These are phyloP conservation scores for Mortierella hygrophila DNA, from an alignment of 192 early-diverging fungal species.

Conservation along the genomic window DNA sequence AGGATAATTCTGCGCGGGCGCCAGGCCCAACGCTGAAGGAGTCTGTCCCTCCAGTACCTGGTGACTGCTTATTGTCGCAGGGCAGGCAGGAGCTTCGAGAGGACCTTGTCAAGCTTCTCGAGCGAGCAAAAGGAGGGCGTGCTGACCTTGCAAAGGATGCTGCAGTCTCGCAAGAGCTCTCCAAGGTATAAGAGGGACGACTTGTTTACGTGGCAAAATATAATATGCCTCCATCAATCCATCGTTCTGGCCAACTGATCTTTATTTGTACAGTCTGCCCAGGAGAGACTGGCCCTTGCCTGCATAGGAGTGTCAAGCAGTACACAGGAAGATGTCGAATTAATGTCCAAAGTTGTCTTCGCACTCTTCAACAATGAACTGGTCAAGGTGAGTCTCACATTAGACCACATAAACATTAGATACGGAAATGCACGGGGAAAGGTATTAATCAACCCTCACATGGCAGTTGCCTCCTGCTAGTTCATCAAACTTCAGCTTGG, in stretches of 20 bases:
- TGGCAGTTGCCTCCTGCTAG: background rate
- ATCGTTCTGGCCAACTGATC: background rate
- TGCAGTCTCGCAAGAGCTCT: constrained; percentile 3
- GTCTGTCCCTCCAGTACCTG: background rate
- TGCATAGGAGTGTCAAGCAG: constrained; percentile 4
- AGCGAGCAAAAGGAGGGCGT: constrained; percentile 14
- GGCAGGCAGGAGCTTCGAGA: background rate
- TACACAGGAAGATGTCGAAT: constrained; percentile 10
- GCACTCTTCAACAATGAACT: constrained; percentile 34
- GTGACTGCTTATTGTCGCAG: background rate
- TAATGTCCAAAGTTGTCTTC: constrained; percentile 29
- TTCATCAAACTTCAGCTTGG: background rate
- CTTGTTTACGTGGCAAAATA: background rate
- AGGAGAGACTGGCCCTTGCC: constrained; percentile 22
- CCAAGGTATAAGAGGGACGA: constrained; percentile 2
- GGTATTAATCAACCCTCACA: background rate
- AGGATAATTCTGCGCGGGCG: background rate
- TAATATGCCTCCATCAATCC: background rate
- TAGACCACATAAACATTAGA: background rate
- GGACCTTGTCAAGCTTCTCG: constrained; percentile 8
- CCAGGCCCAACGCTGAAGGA: background rate
- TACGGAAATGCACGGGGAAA: background rate
- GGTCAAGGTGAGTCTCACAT: constrained; percentile 27
- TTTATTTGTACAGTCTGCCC: constrained; percentile 6
- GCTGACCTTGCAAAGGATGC: background rate